phyloP scores from a whole-genome alignment of 1,284 basidiomycete genomes.

The Fomitopsis palustris region DNA sequence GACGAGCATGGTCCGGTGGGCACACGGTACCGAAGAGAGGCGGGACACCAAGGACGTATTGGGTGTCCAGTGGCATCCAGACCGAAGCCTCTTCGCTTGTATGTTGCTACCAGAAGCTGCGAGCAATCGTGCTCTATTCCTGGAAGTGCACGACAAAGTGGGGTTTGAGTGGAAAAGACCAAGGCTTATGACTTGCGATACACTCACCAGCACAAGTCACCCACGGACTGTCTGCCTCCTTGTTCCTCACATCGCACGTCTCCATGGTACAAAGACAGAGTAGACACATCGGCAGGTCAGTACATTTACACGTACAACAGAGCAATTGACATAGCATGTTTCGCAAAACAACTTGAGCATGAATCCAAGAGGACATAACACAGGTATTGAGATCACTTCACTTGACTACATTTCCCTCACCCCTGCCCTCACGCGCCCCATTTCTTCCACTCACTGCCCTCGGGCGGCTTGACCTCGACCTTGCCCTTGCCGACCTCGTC shows the following conservation, averaged over 20 bases:
- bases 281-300: not conserved
- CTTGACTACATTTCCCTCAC: not conserved
- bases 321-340: not conserved
- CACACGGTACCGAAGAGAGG: no score
- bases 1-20: no score
- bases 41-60: no score
- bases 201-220: no score
- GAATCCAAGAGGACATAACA: not conserved
- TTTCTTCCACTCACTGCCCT: slow-evolving; percentile 79
- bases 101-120: not conserved
- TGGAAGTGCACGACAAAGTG: no score
- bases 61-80: no score
- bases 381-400: not conserved
- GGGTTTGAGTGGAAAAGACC: no score
- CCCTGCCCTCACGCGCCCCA: slow-evolving; percentile 39
- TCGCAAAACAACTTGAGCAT: not conserved
- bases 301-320: not conserved
- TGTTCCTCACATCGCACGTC: no score
- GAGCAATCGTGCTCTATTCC: not conserved
- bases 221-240: no score
- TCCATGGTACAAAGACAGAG: no score
- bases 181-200: no score
- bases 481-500: slow-evolving; percentile 70
- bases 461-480: slow-evolving; percentile 76
- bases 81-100: not conserved